Conservation (phyloP, 345 rosid genomes). For the Brassica cretica region DNA sequence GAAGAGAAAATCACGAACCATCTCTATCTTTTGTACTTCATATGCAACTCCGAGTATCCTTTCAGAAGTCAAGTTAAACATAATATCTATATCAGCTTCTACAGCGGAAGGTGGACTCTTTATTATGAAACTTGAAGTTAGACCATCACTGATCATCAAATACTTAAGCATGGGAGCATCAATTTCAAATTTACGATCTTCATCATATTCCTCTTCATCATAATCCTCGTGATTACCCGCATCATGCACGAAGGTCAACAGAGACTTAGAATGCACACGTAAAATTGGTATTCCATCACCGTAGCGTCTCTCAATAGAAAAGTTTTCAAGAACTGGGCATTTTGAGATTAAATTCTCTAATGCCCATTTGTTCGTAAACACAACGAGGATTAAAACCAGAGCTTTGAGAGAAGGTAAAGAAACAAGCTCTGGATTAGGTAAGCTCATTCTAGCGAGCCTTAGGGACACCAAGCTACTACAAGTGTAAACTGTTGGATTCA, state of each 20-base stretch:
- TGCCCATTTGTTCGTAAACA: not conserved
- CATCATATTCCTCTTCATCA: too few relatives aligned
- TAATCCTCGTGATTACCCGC: not conserved
- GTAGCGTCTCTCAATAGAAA: not conserved
- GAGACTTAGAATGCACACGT: slow-evolving; percentile 16
- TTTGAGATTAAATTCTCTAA: slow-evolving; percentile 11
- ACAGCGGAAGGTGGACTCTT: not conserved
- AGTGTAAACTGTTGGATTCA: slow-evolving; percentile 2
- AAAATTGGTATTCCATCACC: not conserved
- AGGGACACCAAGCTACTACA: slow-evolving; percentile 24
- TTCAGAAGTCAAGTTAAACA: not conserved
- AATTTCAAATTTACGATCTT: not conserved
- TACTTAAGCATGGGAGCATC: slow-evolving; percentile 16
- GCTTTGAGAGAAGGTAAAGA: slow-evolving; percentile 15
- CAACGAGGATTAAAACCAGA: not conserved
- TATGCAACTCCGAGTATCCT: not conserved
- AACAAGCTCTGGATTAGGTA: slow-evolving; percentile 4
- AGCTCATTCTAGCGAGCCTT: not conserved
- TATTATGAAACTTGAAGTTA: not conserved
- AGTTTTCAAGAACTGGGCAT: slow-evolving; percentile 2
- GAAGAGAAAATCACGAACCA: slow-evolving; percentile 1
- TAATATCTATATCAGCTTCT: not conserved
- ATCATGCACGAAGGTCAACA: not conserved
- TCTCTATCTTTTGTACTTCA: slow-evolving; percentile 1
- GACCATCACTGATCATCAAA: not conserved